Evolutionary conservation across 805 yeast genomes (phyloP).

Genomic region (Tetrapisispora pingtungensis): DNA sequence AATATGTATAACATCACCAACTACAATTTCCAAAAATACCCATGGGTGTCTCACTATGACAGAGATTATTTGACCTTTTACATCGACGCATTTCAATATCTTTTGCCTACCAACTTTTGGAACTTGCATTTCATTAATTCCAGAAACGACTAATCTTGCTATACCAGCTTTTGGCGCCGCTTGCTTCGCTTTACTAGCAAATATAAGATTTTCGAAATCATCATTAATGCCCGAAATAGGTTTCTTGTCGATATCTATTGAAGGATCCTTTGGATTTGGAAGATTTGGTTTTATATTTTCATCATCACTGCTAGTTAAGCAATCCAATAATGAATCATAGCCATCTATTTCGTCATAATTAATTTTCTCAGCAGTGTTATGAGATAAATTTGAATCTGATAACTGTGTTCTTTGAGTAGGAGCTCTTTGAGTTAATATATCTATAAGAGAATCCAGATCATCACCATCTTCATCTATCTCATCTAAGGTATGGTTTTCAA

Average conservation of each 20-base stretch:
- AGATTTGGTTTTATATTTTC: not conserved
- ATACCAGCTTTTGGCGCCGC: slow-evolving; percentile 34
- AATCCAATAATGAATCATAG: slow-evolving; percentile 2
- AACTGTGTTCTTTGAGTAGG: not conserved
- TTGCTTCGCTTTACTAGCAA: not conserved
- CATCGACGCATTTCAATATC: slow-evolving; percentile 43
- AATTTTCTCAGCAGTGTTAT: not conserved
- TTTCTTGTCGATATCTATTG: not conserved
- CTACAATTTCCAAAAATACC: slow-evolving; percentile 38
- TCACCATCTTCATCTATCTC: slow-evolving; percentile 5
- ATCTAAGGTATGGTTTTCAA: not conserved
- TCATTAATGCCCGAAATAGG: not conserved
- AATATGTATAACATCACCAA: slow-evolving; percentile 53
- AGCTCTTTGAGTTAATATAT: slow-evolving; percentile 19
- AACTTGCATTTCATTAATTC: slow-evolving; percentile 10
- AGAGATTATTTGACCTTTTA: slow-evolving; percentile 26
- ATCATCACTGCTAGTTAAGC: not conserved
- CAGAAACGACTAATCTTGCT: slow-evolving; percentile 22
- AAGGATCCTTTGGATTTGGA: too few species aligned
- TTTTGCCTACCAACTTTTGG: slow-evolving; percentile 35
- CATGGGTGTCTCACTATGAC: slow-evolving; percentile 56
- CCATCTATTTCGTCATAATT: not conserved
- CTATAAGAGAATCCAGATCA: slow-evolving; percentile 22
- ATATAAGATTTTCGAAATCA: not conserved
- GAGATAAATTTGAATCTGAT: not conserved